A percentile compares a stretch with the other conserved stretches of the same genome.
phyloP scores from a whole-genome alignment of 129 eudicot species.

The Tagetes patula region DNA sequence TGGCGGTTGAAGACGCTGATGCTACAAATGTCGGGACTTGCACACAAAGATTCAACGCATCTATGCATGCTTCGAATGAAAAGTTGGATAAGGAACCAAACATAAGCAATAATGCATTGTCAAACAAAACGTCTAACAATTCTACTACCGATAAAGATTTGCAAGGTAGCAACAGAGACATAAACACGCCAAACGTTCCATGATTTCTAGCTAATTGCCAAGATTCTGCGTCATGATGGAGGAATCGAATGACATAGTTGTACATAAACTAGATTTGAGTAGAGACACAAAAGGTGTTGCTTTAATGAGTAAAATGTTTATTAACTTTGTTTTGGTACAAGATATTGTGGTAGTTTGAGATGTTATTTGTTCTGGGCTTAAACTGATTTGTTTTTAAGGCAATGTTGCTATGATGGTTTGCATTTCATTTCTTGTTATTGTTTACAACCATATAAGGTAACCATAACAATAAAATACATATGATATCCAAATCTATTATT shows the following conservation, averaged over 20 bases:
- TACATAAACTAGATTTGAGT: slow-evolving; percentile 21
- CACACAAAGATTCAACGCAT: slow-evolving; percentile 32
- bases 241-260: slow-evolving; percentile 11
- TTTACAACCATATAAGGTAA: too few species aligned
- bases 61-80: slow-evolving; percentile 24
- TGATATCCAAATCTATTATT: too few species aligned
- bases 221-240: slow-evolving; percentile 8
- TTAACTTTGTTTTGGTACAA: slow-evolving; percentile 19
- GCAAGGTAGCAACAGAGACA: slow-evolving; percentile 20
- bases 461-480: too few species aligned
- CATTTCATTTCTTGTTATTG: neutral
- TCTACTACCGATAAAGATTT: slow-evolving; percentile 18
- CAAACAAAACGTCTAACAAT: neutral
- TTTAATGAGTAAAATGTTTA: slow-evolving; percentile 18
- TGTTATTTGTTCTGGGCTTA: neutral
- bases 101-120: slow-evolving; percentile 35
- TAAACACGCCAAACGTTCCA: slow-evolving; percentile 20
- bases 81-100: slow-evolving; percentile 46
- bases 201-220: slow-evolving; percentile 18
- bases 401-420: neutral
- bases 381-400: neutral
- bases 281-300: slow-evolving; percentile 6
- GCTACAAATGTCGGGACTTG: slow-evolving; percentile 32
- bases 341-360: slow-evolving; percentile 6
- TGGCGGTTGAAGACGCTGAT: slow-evolving; percentile 49